These are phyloP conservation scores for Cyclostephanos tholiformis DNA, from an alignment of 108 stramenopile genomes.

Conservation along the genomic window DNA sequence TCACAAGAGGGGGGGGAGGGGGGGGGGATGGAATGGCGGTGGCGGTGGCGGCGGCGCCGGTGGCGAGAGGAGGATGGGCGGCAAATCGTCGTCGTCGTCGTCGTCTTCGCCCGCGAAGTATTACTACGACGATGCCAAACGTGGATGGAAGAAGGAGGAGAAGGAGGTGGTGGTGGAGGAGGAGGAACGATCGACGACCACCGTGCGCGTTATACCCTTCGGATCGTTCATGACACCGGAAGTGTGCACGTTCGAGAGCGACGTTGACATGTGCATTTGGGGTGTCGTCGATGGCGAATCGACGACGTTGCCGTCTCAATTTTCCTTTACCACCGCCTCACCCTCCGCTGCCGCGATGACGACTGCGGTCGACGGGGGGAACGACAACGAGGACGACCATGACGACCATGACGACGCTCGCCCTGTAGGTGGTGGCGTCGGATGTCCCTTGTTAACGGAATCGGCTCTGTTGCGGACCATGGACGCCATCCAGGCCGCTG, in stretches of 20 bases:
- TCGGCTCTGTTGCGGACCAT: conserved; percentile 47
- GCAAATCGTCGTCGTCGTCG: too few relatives aligned
- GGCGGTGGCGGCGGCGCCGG: neutral
- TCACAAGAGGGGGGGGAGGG: neutral
- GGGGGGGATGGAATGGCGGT: neutral
- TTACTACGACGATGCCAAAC: neutral
- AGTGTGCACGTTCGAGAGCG: conserved; percentile 74
- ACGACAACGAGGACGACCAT: conserved; percentile 1
- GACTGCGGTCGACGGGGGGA: conserved; percentile 43
- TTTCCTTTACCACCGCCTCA: neutral
- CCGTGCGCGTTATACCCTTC: conserved; percentile 57
- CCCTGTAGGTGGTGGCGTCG: neutral
- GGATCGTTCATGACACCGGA: conserved; percentile 73
- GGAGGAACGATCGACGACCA: too few relatives aligned
- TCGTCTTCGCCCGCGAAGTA: too few relatives aligned
- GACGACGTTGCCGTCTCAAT: neutral
- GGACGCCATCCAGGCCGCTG: conserved; percentile 44
- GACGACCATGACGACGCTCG: conserved; percentile 16
- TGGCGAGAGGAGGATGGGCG: neutral
- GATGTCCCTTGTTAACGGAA: conserved; percentile 45
- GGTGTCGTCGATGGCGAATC: conserved; percentile 61
- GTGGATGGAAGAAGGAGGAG: neutral
- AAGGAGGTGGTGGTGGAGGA: too few relatives aligned
- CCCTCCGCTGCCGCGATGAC: conserved; percentile 7
- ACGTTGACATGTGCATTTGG: conserved; percentile 79